A percentile compares a stretch with the other conserved stretches of the same genome.
Evolutionary conservation across 495 filamentous ascomycete genomes (phyloP).

Genomic region (Antarctomyces pellizariae): DNA sequence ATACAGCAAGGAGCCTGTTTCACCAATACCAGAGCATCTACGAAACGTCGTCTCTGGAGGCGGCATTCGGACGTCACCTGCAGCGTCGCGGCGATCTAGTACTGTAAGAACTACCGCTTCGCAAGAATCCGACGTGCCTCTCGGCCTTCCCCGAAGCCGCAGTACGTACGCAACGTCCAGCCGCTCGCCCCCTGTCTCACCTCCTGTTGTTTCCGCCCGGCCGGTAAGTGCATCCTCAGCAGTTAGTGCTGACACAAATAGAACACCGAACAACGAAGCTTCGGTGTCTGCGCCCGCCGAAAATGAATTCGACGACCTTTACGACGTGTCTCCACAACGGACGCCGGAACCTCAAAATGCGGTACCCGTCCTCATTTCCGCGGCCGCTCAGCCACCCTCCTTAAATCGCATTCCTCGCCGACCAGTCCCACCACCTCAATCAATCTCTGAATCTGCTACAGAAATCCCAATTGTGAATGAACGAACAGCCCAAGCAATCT

Average conservation of each 20-base stretch:
- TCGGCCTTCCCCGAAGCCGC: not conserved
- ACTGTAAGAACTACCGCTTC: too few species aligned
- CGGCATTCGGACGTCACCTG: too few species aligned
- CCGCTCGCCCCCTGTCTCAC: too few species aligned
- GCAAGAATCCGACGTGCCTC: not conserved
- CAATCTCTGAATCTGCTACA: conserved; percentile 5
- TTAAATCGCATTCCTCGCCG: conserved; percentile 12
- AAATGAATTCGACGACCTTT: conserved; percentile 22
- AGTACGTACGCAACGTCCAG: too few species aligned
- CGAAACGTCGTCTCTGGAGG: conserved; percentile 9
- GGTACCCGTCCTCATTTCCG: too few species aligned
- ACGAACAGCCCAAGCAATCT: conserved; percentile 1
- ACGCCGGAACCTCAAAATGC: not conserved
- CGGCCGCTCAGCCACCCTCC: conserved; percentile 8
- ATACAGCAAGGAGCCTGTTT: conserved; percentile 40
- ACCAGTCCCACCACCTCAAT: conserved; percentile 11
- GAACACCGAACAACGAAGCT: too few species aligned
- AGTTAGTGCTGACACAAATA: too few species aligned
- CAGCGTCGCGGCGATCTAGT: too few species aligned
- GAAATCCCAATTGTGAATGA: not conserved
- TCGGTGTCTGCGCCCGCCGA: too few species aligned
- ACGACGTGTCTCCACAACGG: conserved; percentile 26
- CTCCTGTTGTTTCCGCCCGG: too few species aligned
- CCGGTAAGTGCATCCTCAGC: too few species aligned
- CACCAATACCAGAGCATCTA: conserved; percentile 29